Evolutionary conservation across 108 stramenopile species (phyloP), one percentile per base, ranked within the genome.

Genomic region (Epipyxis sp.): DNA sequence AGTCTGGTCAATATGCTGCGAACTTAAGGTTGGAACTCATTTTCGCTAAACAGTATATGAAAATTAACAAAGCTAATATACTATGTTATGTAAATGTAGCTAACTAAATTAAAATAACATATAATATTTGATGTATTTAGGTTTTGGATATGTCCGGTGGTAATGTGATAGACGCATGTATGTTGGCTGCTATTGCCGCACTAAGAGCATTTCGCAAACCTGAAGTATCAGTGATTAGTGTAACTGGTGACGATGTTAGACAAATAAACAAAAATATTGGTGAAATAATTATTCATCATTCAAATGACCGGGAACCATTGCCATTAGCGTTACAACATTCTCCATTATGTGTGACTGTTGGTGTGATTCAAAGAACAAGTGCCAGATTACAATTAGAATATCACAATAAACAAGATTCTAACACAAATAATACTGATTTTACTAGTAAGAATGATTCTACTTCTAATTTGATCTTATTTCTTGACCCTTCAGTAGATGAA

Each of bases 201-300:
- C 71, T 74, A 6, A 39, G 34, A 42, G 71, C 71, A 39, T 74
- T 74, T 42, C 71, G 71, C 16, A 74, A 39, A 32, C 71, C 71
- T 54, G 71, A 74, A 3, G 34, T 74, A 6, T 74, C 71, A 10
- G 71, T 74, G 6, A 16, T 57, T 6, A 39, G 46, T 50, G 46
- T 50, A 13, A 6, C 46, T 20, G 20, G 6, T 6, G 46, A 20
- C 6, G 20, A 6, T 13, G 6, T 20, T 20, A 50, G 46, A 50
- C 46, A 50, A 13, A 6, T 50, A 3, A 29, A 25, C 27, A 65
- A 32, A 16, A 65, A 29, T 16, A 65, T 65, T 65, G n/a, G n/a
- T n/a, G n/a, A n/a, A n/a, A n/a, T n/a, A n/a, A 10, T 35, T 6
- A 13, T 74, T 6, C 71, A 74, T 57, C 44, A 74, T 42, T 13